Evolutionary conservation across 176 grass and related monocot species (phyloP).

Genomic region (Bolboschoenus planiculmis): DNA sequence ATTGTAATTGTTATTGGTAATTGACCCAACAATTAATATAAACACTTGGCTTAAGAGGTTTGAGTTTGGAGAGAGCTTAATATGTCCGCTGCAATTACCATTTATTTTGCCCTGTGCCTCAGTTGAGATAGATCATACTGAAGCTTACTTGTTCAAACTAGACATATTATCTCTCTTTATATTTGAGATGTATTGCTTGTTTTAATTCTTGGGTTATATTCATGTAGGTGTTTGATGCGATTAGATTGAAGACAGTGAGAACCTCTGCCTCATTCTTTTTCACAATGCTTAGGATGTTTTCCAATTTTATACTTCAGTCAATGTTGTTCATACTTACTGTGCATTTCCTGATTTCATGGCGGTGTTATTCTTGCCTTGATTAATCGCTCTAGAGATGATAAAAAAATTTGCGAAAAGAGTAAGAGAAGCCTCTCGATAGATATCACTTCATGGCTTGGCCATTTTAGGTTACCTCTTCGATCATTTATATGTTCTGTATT

Average conservation of each 20-base stretch:
- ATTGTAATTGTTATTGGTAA: neutral
- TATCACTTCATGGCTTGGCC: neutral
- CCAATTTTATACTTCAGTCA: neutral
- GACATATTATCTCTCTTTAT: neutral
- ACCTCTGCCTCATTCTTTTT: neutral
- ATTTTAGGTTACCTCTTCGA: neutral
- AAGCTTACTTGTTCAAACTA: neutral
- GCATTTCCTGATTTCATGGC: neutral
- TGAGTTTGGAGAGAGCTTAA: neutral
- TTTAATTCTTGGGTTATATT: slow-evolving; percentile 13
- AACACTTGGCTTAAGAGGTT: neutral
- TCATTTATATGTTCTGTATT: slow-evolving; percentile 13
- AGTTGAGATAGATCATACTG: neutral
- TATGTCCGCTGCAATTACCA: neutral
- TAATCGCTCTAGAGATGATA: neutral
- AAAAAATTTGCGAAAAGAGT: neutral
- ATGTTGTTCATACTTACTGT: slow-evolving; percentile 10
- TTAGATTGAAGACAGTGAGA: neutral
- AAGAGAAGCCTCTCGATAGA: neutral
- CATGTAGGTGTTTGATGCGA: slow-evolving; percentile 17
- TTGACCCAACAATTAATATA: neutral
- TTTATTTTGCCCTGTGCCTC: neutral
- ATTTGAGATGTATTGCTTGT: neutral
- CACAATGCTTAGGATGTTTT: slow-evolving; percentile 22
- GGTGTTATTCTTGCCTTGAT: slow-evolving; percentile 8